Conservation (phyloP, 1,139 yeast genomes). For the Entelexis sorbosivorans region DNA sequence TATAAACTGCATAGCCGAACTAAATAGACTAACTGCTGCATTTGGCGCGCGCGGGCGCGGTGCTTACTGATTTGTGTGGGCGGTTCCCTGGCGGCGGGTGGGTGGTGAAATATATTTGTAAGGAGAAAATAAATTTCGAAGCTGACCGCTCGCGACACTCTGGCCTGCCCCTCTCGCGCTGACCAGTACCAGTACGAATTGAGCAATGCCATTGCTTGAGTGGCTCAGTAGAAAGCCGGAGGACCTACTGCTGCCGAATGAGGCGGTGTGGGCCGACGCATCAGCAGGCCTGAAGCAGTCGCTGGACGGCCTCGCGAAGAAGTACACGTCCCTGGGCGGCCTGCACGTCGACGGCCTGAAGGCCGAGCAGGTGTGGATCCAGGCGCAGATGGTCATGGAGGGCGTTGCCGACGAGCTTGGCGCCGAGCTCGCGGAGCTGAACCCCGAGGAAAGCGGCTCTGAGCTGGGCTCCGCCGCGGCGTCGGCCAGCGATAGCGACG, state of each 20-base stretch:
- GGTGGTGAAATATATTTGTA: background rate
- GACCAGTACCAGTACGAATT: conserved; percentile 4
- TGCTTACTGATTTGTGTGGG: background rate
- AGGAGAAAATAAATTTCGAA: background rate
- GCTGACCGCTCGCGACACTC: background rate
- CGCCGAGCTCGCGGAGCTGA: background rate
- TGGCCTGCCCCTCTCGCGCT: background rate
- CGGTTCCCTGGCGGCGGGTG: background rate
- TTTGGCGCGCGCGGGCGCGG: background rate
- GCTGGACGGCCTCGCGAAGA: conserved; percentile 54
- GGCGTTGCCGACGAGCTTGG: conserved; percentile 46
- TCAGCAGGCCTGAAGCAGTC: conserved; percentile 41
- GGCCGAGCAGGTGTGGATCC: conserved; percentile 89
- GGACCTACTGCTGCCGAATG: conserved; percentile 16
- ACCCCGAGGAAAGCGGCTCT: conserved; percentile 27
- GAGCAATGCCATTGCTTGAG: conserved; percentile 13
- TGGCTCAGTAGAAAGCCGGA: conserved; percentile 13
- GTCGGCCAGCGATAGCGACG: too few species aligned
- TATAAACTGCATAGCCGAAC: too few species aligned
- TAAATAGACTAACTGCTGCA: too few species aligned
- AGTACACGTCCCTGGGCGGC: conserved; percentile 66
- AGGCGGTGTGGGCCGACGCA: conserved; percentile 23
- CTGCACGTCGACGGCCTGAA: conserved; percentile 77
- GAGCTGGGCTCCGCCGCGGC: conserved; percentile 24
- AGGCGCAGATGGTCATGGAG: conserved; percentile 71